Evolutionary conservation across 2,329 filamentous ascomycete genomes (phyloP).

Genomic region (Fusarium denticulatum): DNA sequence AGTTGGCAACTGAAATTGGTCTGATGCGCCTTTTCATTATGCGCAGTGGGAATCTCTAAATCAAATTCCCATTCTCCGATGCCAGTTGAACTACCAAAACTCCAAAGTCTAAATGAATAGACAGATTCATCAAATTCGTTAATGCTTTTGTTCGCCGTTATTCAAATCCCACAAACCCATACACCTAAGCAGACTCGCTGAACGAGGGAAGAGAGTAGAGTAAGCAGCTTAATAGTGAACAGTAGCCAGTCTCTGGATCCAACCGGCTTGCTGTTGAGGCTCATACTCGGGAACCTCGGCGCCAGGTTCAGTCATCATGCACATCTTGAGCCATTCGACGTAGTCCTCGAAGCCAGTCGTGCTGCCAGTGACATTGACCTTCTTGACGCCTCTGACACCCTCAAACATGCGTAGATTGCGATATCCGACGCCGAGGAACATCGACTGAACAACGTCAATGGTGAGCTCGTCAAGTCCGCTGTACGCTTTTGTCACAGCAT

Average conservation of each 20-base stretch:
- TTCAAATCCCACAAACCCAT: neutral
- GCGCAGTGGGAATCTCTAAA: slow-evolving; percentile 12
- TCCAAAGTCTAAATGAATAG: slow-evolving; percentile 8
- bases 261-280: slow-evolving; percentile 31
- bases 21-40: neutral
- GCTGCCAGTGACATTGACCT: slow-evolving; percentile 51
- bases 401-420: slow-evolving; percentile 54
- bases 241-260: slow-evolving; percentile 38
- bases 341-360: slow-evolving; percentile 56
- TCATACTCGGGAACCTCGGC: slow-evolving; percentile 34
- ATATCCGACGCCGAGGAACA: slow-evolving; percentile 52
- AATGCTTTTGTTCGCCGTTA: slow-evolving; percentile 17
- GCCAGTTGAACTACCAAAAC: slow-evolving; percentile 15
- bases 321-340: slow-evolving; percentile 51
- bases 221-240: slow-evolving; percentile 32
- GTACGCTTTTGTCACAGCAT: slow-evolving; percentile 48
- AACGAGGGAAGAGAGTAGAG: neutral
- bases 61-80: slow-evolving; percentile 4
- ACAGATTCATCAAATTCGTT: slow-evolving; percentile 19
- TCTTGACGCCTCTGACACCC: slow-evolving; percentile 53
- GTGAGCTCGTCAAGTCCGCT: slow-evolving; percentile 52
- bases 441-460: slow-evolving; percentile 52
- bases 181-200: neutral
- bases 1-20: neutral
- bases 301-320: slow-evolving; percentile 49